Evolutionary conservation across 306 rosid genomes (phyloP).

Genomic region (Sindora glabra): DNA sequence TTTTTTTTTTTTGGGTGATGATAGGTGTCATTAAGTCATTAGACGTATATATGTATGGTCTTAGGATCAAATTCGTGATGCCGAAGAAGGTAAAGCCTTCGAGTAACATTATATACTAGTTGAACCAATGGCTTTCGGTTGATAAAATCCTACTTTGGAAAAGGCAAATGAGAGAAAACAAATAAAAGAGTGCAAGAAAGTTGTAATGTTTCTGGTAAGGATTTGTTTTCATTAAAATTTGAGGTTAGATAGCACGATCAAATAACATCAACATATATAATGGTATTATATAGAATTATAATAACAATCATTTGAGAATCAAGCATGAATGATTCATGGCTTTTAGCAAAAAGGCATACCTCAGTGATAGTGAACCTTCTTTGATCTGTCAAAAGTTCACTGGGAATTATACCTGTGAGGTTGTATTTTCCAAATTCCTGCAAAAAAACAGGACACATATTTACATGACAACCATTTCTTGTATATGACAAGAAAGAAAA

Average conservation of each 20-base stretch:
- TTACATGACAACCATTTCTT: neutral
- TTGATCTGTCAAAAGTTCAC: slow-evolving; percentile 25
- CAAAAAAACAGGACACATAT: neutral
- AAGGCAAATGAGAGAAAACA: neutral
- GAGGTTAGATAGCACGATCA: neutral
- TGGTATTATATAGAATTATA: neutral
- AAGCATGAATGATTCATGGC: neutral
- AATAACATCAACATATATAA: neutral
- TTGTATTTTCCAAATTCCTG: slow-evolving; percentile 46
- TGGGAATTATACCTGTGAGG: slow-evolving; percentile 28
- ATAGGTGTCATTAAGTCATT: too few relatives aligned
- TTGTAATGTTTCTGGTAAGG: neutral
- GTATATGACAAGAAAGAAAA: neutral
- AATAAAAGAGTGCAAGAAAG: neutral
- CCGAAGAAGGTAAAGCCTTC: too few relatives aligned
- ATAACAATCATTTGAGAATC: neutral
- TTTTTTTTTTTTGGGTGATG: too few relatives aligned
- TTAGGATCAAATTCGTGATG: too few relatives aligned
- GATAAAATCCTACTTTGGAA: too few relatives aligned
- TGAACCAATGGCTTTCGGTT: too few relatives aligned
- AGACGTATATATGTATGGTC: too few relatives aligned
- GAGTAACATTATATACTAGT: too few relatives aligned
- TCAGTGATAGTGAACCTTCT: slow-evolving; percentile 29
- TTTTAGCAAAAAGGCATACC: slow-evolving; percentile 23
- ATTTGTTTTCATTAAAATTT: neutral